phyloP scores from a whole-genome alignment of 768 basidiomycete species.

The Xanthoconium purpureum region DNA sequence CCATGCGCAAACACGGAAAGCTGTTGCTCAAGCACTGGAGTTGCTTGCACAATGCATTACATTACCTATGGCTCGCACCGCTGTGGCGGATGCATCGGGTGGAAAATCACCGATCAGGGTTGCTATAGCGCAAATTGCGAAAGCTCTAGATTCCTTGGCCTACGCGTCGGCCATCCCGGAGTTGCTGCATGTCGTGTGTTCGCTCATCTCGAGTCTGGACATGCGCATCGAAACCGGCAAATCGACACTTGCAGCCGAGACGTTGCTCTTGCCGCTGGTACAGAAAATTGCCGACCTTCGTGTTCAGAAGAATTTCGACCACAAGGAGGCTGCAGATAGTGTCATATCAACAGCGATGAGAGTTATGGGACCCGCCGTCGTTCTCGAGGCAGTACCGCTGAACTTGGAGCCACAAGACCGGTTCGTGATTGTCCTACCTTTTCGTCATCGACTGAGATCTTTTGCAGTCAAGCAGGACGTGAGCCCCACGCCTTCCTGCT shows the following conservation, averaged over 20 bases:
- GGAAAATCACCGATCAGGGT: conserved; percentile 55
- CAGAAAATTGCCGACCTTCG: conserved; percentile 71
- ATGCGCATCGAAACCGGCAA: conserved; percentile 41
- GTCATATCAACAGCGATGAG: conserved; percentile 80
- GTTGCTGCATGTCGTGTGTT: conserved; percentile 67
- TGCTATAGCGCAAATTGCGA: conserved; percentile 60
- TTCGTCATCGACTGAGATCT: conserved; percentile 1
- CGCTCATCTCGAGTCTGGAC: conserved; percentile 63
- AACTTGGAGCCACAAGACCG: conserved; percentile 80
- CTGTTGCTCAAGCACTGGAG: conserved; percentile 60
- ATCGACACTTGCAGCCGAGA: conserved; percentile 61
- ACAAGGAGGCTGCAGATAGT: conserved; percentile 82
- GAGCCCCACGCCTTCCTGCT: conserved; percentile 92
- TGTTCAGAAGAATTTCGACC: conserved; percentile 78
- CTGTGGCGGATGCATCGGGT: conserved; percentile 44
- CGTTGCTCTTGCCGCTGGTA: conserved; percentile 66
- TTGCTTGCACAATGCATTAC: conserved; percentile 71
- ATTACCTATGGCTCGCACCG: conserved; percentile 52
- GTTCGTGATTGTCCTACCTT: conserved; percentile 41
- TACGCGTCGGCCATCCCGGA: conserved; percentile 79
- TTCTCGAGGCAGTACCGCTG: conserved; percentile 74
- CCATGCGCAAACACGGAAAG: conserved; percentile 57
- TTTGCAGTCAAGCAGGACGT: conserved; percentile 56
- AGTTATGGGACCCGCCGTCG: conserved; percentile 77
- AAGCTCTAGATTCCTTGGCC: conserved; percentile 68